Evolutionary conservation across 2,329 filamentous ascomycete genomes (phyloP).

Genomic region (Penicillium polonicum): DNA sequence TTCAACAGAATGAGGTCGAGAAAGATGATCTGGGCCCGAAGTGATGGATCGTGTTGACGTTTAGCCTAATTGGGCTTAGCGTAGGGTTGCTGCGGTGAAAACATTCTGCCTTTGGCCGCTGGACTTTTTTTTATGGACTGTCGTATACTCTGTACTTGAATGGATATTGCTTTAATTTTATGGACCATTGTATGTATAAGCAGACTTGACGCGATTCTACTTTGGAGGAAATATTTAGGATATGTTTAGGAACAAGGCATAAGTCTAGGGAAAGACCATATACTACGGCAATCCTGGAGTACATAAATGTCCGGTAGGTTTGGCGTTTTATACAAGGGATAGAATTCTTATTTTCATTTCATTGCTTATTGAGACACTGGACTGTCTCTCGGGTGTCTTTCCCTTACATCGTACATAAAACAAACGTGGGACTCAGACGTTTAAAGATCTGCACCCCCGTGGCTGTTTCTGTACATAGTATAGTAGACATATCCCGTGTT

Average conservation of each 20-base stretch:
- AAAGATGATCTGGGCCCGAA: background rate
- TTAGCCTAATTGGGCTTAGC: conserved; percentile 28
- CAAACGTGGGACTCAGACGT: background rate
- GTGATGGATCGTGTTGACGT: conserved; percentile 26
- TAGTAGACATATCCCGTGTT: background rate
- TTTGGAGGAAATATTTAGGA: too few species aligned
- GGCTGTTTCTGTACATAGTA: background rate
- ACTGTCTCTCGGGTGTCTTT: background rate
- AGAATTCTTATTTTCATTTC: background rate
- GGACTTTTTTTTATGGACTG: background rate
- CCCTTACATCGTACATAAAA: conserved; percentile 2
- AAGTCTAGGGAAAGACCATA: background rate
- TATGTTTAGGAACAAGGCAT: too few species aligned
- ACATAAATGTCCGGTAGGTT: background rate
- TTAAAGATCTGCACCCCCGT: background rate
- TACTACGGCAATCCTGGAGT: background rate
- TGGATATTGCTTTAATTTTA: background rate
- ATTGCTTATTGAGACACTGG: background rate
- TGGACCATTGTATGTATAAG: background rate
- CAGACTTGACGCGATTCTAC: background rate
- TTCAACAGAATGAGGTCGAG: background rate
- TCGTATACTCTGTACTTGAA: background rate
- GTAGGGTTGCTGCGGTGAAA: conserved; percentile 28
- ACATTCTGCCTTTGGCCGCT: background rate
- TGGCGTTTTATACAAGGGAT: conserved; percentile 3